Percentiles rank a stretch among this genome's conserved stretches.
phyloP scores from a whole-genome alignment of 441 rosid species.

The Biscutella auriculata region DNA sequence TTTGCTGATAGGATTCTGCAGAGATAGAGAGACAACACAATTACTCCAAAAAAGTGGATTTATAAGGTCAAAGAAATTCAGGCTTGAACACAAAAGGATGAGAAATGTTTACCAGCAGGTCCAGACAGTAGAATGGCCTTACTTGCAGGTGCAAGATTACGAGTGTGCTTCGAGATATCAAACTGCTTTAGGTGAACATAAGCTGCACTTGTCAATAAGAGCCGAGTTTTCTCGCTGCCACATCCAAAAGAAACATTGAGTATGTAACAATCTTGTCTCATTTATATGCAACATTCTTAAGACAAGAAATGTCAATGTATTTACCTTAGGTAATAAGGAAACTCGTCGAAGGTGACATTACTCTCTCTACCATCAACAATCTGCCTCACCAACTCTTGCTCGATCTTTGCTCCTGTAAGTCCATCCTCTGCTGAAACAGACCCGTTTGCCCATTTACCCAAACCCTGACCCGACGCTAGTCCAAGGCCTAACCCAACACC shows the following conservation, averaged over 20 bases:
- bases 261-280: not conserved
- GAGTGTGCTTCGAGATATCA: slow-evolving; percentile 73
- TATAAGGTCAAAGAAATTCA: not conserved
- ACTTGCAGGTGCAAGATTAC: slow-evolving; percentile 91
- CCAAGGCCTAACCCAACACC: slow-evolving; percentile 87
- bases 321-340: slow-evolving; percentile 73
- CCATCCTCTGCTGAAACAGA: slow-evolving; percentile 40
- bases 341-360: slow-evolving; percentile 54
- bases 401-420: slow-evolving; percentile 50
- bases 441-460: slow-evolving; percentile 43
- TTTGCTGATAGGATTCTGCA: slow-evolving; percentile 84
- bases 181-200: slow-evolving; percentile 67
- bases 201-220: slow-evolving; percentile 75
- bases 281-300: not conserved
- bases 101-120: slow-evolving; percentile 50
- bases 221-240: slow-evolving; percentile 63
- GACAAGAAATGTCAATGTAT: not conserved
- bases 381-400: slow-evolving; percentile 59
- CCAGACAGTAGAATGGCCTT: slow-evolving; percentile 81
- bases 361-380: slow-evolving; percentile 53
- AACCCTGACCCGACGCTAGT: slow-evolving; percentile 67
- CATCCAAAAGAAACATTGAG: not conserved
- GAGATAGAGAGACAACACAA: slow-evolving; percentile 3
- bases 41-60: not conserved
- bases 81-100: not conserved